A percentile compares a stretch with the other conserved stretches of the same genome.
These are phyloP conservation scores for Mortierella sp. DNA, from an alignment of 371 early-diverging fungal genomes.

Conservation along the genomic window DNA sequence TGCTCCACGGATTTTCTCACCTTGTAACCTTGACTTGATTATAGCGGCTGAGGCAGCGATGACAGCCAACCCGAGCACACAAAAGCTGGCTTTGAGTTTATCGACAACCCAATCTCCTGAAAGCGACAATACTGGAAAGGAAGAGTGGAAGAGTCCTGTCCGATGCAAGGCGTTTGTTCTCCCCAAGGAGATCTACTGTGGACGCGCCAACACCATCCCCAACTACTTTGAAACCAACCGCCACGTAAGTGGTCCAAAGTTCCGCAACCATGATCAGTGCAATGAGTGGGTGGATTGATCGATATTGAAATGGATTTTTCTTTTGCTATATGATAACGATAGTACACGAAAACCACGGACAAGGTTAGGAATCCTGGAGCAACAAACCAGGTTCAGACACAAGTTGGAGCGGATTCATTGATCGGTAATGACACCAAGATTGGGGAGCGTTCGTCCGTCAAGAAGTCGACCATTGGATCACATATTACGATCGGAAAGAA, in stretches of 20 bases:
- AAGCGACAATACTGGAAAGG: constrained; percentile 5
- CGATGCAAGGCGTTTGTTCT: constrained; percentile 70
- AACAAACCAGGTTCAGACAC: constrained; percentile 74
- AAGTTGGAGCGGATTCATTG: constrained; percentile 91
- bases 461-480: constrained; percentile 91
- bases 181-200: constrained; percentile 61
- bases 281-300: too few species aligned
- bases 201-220: constrained; percentile 85
- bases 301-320: background rate
- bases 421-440: constrained; percentile 91
- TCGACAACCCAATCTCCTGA: constrained; percentile 30
- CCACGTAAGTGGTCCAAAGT: constrained; percentile 63
- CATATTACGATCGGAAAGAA: constrained; percentile 94
- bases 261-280: background rate
- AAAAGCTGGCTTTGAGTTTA: constrained; percentile 52
- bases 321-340: background rate
- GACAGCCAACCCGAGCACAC: constrained; percentile 38
- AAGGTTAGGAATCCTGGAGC: constrained; percentile 64
- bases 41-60: constrained; percentile 34
- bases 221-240: constrained; percentile 89
- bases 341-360: constrained; percentile 66
- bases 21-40: background rate
- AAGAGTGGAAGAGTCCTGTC: constrained; percentile 54
- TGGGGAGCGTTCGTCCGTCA: constrained; percentile 90
- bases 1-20: background rate